These are phyloP conservation scores for Dictyostelium firmibasis DNA, from an alignment of 78 protist genomes.

Conservation along the genomic window DNA sequence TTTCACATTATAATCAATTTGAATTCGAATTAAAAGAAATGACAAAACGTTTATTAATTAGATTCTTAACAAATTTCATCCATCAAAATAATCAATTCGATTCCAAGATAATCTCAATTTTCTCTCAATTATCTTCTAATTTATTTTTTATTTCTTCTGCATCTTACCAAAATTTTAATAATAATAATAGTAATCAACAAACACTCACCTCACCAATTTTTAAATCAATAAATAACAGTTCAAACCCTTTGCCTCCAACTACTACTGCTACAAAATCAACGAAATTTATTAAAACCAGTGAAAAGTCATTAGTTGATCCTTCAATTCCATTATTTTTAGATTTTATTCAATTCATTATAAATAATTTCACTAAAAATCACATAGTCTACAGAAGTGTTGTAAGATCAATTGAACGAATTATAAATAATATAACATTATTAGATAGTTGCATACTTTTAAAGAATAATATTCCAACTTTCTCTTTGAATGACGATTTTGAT, in stretches of 20 bases:
- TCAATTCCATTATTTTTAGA: neutral
- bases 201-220: neutral
- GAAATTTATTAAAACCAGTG: neutral
- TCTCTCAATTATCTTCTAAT: neutral
- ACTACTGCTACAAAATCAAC: neutral
- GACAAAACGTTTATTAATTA: neutral
- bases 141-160: neutral
- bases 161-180: neutral
- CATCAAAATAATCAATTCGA: neutral
- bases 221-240: neutral
- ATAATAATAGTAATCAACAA: neutral
- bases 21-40: conserved; percentile 6
- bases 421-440: neutral
- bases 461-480: neutral
- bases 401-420: conserved; percentile 4
- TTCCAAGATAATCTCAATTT: conserved; percentile 11
- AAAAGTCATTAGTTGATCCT: neutral
- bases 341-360: neutral
- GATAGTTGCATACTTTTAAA: neutral
- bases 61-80: neutral
- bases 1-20: neutral
- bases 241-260: neutral
- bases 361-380: neutral
- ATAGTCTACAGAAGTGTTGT: conserved; percentile 4
- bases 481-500: neutral